A percentile compares a stretch with the other conserved stretches of the same genome.
Evolutionary conservation across 2,329 filamentous ascomycete genomes (phyloP).

Genomic region (Aspergillus eucalypticola): DNA sequence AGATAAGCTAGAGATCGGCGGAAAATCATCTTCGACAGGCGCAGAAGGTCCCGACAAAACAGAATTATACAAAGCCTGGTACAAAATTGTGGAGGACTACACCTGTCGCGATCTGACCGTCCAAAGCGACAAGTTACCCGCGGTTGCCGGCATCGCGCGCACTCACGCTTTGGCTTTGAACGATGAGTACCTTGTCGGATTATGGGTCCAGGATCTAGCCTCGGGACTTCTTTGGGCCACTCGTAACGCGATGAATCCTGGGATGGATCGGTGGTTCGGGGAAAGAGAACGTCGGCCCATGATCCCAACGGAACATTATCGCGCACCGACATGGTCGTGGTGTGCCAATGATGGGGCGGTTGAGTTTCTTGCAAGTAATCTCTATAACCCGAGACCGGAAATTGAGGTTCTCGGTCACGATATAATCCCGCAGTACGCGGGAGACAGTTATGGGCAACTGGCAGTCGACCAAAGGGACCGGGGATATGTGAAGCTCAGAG

Average conservation of each 20-base stretch:
- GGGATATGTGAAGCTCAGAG: neutral
- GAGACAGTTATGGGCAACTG: neutral
- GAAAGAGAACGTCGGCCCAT: neutral
- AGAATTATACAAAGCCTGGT: neutral
- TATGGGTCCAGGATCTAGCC: neutral
- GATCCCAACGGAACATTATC: neutral
- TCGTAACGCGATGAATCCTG: neutral
- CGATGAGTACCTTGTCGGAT: neutral
- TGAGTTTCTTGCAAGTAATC: neutral
- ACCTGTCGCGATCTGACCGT: neutral
- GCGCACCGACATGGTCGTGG: neutral
- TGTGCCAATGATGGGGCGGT: neutral
- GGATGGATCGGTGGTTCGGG: neutral
- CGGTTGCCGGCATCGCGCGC: neutral
- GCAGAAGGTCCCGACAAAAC: no score
- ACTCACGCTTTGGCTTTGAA: neutral
- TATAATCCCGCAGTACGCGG: neutral
- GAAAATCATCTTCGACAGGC: neutral
- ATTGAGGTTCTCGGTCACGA: neutral
- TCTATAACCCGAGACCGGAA: neutral
- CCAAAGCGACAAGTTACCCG: neutral
- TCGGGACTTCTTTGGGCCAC: neutral
- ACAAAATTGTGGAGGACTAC: neutral
- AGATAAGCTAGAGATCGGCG: neutral
- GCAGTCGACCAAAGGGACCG: neutral